Evolutionary conservation across 139 green algal genomes (phyloP).

Genomic region (Chlorella vulgaris): DNA sequence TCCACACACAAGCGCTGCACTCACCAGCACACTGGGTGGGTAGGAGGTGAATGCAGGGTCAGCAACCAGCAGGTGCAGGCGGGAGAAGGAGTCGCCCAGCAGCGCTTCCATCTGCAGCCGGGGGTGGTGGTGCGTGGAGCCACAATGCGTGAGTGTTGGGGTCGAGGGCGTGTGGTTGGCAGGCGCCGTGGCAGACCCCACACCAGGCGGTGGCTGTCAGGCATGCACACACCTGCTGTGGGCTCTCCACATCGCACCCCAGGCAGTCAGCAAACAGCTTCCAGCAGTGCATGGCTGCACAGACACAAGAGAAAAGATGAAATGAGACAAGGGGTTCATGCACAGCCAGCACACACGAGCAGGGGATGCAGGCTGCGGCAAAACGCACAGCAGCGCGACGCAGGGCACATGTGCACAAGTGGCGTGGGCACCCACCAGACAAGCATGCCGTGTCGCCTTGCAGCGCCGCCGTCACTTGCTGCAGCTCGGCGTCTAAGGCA

Average conservation of each 20-base stretch:
- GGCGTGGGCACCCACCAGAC: not conserved
- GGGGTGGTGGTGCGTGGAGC: not conserved
- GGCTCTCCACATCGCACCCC: conserved; percentile 8
- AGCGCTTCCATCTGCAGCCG: not conserved
- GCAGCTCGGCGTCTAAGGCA: conserved; percentile 26
- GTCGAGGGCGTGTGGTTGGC: not conserved
- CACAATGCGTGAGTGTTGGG: not conserved
- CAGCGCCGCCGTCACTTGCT: conserved; percentile 3
- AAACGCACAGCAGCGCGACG: not conserved
- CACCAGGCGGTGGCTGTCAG: too few species aligned
- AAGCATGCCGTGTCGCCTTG: conserved; percentile 23
- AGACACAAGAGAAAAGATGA: not conserved
- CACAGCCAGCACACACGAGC: not conserved
- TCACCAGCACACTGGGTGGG: conserved; percentile 18
- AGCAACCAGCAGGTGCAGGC: not conserved
- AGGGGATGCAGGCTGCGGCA: not conserved
- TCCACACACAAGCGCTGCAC: too few species aligned
- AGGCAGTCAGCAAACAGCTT: conserved; percentile 39
- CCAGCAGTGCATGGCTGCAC: conserved; percentile 34
- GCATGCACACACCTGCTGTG: not conserved
- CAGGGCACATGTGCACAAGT: not conserved
- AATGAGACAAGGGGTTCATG: not conserved
- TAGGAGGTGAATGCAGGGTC: not conserved
- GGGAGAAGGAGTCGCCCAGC: not conserved
- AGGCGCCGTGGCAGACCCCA: too few species aligned